phyloP scores from a whole-genome alignment of 805 yeast species.

The Jamesozyma rosinii region DNA sequence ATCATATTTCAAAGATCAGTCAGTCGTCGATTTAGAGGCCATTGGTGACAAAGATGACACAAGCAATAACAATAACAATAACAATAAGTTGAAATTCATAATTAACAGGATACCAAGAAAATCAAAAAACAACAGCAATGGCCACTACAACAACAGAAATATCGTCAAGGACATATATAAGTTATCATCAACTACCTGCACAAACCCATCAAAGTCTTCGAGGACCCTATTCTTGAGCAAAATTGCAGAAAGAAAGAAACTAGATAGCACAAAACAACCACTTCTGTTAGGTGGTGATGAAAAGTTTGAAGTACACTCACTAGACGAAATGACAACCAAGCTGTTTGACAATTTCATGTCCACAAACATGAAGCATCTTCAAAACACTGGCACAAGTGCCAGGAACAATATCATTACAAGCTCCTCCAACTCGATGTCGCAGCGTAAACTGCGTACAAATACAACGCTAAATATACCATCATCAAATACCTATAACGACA shows the following conservation, averaged over 20 bases:
- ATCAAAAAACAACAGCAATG: slow-evolving; percentile 1
- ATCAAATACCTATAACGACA: slow-evolving; percentile 14
- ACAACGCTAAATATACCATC: neutral
- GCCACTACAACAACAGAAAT: neutral
- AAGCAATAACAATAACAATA: neutral
- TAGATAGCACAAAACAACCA: slow-evolving; percentile 10
- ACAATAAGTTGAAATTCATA: slow-evolving; percentile 11
- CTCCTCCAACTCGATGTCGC: neutral
- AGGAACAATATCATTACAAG: neutral
- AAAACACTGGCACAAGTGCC: no score
- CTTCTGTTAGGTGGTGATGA: slow-evolving; percentile 7
- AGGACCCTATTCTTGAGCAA: neutral
- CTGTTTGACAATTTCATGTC: neutral
- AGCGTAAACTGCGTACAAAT: neutral
- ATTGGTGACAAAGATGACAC: neutral
- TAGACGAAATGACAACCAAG: slow-evolving; percentile 2
- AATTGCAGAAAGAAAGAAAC: neutral
- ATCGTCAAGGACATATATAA: slow-evolving; percentile 6
- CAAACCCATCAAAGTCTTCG: neutral
- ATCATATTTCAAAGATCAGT: neutral
- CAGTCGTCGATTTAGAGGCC: slow-evolving; percentile 7
- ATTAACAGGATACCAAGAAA: slow-evolving; percentile 9
- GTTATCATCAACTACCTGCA: slow-evolving; percentile 6
- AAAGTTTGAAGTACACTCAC: slow-evolving; percentile 1
- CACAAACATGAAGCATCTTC: neutral